Percentiles rank a stretch among this genome's conserved stretches.
phyloP scores from a whole-genome alignment of 2,329 filamentous ascomycete genomes.

The Gliomastix tumulicola region DNA sequence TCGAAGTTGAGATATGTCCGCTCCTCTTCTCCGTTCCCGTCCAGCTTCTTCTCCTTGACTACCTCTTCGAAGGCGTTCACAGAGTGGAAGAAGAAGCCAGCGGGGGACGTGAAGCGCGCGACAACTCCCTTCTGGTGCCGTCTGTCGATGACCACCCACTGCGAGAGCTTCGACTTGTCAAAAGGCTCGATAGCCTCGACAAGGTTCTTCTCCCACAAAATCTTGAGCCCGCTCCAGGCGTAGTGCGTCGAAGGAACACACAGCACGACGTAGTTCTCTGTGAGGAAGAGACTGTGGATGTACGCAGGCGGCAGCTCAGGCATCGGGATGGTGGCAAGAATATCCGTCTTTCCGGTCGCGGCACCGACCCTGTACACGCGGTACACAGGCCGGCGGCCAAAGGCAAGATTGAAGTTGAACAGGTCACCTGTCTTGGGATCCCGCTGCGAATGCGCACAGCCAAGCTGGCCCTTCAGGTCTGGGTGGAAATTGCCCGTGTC shows the following conservation, averaged over 20 bases:
- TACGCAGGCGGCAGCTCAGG: constrained; percentile 53
- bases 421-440: constrained; percentile 69
- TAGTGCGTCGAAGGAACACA: constrained; percentile 65
- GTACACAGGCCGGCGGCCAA: constrained; percentile 53
- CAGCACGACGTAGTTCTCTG: constrained; percentile 62
- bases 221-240: constrained; percentile 46
- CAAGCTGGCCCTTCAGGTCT: constrained; percentile 57
- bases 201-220: constrained; percentile 61
- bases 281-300: constrained; percentile 77
- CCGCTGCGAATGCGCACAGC: constrained; percentile 63
- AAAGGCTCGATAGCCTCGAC: constrained; percentile 62
- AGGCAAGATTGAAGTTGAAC: constrained; percentile 74
- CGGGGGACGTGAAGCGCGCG: constrained; percentile 57
- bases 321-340: constrained; percentile 60
- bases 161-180: constrained; percentile 45
- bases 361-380: constrained; percentile 62
- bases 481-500: constrained; percentile 58
- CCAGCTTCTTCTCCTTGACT: constrained; percentile 19
- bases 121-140: constrained; percentile 55
- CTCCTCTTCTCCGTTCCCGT: constrained; percentile 9
- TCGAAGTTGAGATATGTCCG: constrained; percentile 55
- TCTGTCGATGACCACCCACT: constrained; percentile 72
- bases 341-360: constrained; percentile 56
- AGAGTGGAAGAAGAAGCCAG: constrained; percentile 74
- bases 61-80: constrained; percentile 69